phyloP scores from a whole-genome alignment of 1,139 yeast species.

The Scheffersomyces quercinus region DNA sequence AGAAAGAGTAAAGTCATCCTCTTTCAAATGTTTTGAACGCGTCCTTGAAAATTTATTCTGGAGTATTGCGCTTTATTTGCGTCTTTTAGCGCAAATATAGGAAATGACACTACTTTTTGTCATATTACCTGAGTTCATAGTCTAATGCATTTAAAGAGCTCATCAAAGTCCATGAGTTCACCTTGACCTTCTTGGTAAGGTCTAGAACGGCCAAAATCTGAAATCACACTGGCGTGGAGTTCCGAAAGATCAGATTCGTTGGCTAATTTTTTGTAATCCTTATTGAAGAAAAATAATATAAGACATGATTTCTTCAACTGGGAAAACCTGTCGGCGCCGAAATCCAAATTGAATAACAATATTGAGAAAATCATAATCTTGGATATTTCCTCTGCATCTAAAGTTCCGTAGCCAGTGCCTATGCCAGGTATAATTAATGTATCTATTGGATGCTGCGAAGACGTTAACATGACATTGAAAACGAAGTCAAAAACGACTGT shows the following conservation, averaged over 20 bases:
- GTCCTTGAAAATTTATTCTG: too few species aligned
- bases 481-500: slow-evolving; percentile 15
- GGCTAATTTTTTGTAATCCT: slow-evolving; percentile 18
- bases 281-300: slow-evolving; percentile 20
- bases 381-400: slow-evolving; percentile 18
- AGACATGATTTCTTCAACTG: slow-evolving; percentile 17
- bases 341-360: slow-evolving; percentile 14
- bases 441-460: slow-evolving; percentile 3
- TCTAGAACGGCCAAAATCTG: not conserved
- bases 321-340: slow-evolving; percentile 2
- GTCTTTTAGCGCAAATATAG: too few species aligned
- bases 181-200: not conserved
- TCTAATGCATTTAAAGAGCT: slow-evolving; percentile 13
- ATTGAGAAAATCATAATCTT: slow-evolving; percentile 22
- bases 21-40: too few species aligned
- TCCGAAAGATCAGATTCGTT: slow-evolving; percentile 8
- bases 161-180: slow-evolving; percentile 9
- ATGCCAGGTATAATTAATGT: slow-evolving; percentile 28
- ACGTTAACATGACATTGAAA: slow-evolving; percentile 21
- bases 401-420: slow-evolving; percentile 29
- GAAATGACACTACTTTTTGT: too few species aligned
- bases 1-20: too few species aligned
- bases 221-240: not conserved
- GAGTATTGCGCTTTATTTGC: too few species aligned
- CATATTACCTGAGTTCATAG: not conserved